These are phyloP conservation scores for carrot (Daucus carota) DNA, from an alignment of 129 eudicot species.

Conservation along the genomic window DNA sequence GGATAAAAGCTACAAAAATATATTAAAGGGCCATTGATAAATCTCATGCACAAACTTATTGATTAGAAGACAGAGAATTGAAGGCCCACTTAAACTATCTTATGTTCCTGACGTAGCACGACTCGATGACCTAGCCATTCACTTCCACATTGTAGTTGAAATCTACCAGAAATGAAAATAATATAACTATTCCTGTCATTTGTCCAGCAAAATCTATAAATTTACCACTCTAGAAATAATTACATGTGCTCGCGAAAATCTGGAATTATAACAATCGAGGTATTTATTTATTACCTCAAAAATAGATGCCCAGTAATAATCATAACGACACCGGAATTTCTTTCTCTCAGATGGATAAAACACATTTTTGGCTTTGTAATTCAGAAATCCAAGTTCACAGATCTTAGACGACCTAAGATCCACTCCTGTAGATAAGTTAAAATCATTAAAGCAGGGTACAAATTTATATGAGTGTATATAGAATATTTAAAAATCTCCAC, in stretches of 20 bases:
- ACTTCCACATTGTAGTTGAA: not conserved
- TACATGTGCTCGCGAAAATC: not conserved
- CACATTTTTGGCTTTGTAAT: constrained; percentile 88
- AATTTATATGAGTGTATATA: not conserved
- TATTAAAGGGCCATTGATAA: not conserved
- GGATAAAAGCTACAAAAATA: not conserved
- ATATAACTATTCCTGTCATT: not conserved
- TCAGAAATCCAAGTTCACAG: constrained; percentile 87
- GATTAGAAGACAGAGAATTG: not conserved
- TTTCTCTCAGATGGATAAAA: constrained; percentile 80
- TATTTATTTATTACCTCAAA: constrained; percentile 52
- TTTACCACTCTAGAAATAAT: too few relatives aligned
- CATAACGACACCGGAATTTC: constrained; percentile 87
- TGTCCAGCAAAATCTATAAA: not conserved
- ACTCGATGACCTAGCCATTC: not conserved
- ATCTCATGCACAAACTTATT: not conserved
- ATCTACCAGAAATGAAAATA: not conserved
- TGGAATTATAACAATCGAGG: not conserved
- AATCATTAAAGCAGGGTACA: not conserved
- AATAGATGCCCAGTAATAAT: constrained; percentile 97
- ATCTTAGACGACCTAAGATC: constrained; percentile 90
- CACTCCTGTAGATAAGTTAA: constrained; percentile 56
- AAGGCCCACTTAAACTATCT: not conserved
- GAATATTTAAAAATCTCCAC: not conserved
- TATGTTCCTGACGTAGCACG: not conserved